Base-by-base conservation (phyloP, 495 filamentous ascomycete genomes). In the Ascobolus immersus region DNA sequence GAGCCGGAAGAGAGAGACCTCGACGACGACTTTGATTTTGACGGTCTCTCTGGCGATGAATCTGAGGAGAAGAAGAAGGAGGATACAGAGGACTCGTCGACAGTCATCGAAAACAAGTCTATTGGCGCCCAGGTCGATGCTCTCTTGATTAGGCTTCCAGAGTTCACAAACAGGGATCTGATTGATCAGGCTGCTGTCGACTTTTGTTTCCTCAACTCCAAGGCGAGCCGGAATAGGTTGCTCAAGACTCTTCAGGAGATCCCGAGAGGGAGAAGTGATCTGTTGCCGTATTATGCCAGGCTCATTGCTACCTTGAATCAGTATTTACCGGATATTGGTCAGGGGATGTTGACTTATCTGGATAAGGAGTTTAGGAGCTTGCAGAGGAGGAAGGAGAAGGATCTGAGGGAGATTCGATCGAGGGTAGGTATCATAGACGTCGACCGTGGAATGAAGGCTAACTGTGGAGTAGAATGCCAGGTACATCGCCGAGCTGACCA, bases 151-250 rank as follows among this genome's bases (percentile, higher is more conserved):
- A 73, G 82, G 19, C 64, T 99, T 15, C 79, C 80, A 0, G 86
- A 99, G 31, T 55, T 94, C 36, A 81, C 79, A 30, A 79, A 60
- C 41, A 91, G 91, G 49, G 86, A 99, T 33, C 62, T 71, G 33
- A 75, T 93, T 36, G 86, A 99, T 47, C 69, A 92, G 50, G 66
- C 73, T 24, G 84, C 89, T 9, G 68, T 91, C 32, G 84, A 93
- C 47, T 99, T 99, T 45, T 94, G 86, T 53, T 93, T 92, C 42
- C 60, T 99, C 40, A 99, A 99, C 49, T 94, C 89, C 0, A 99
- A 99, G 50, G 86, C 86, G 7, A 94, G 89, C 3, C 66, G 86
- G 23, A 94, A 99, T 52, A 63, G 86, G 20, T 65, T 99, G 7
- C 64, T 91, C 52, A 93, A 93, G 53, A 77, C 79, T 18, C 59